Evolutionary conservation across 768 basidiomycete species (phyloP).

Genomic region (Mycena haematopus): DNA sequence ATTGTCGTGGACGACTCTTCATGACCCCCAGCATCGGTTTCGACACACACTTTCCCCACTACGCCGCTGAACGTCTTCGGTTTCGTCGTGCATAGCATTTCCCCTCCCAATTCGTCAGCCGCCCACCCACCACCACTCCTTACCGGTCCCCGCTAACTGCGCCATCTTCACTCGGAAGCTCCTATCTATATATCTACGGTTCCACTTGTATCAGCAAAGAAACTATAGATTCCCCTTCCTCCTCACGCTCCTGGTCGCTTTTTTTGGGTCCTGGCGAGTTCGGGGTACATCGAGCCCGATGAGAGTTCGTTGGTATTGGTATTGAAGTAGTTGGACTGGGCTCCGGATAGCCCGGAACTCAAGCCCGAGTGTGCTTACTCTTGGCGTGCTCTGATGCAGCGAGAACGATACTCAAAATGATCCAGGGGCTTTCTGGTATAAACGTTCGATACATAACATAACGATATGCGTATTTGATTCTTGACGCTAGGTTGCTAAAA

Average conservation of each 20-base stretch:
- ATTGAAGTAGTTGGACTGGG: background rate
- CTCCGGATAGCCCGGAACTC: background rate
- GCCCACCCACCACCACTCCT: conserved; percentile 1
- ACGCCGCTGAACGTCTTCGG: background rate
- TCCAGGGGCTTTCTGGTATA: background rate
- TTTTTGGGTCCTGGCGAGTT: conserved; percentile 3
- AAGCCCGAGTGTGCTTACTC: background rate
- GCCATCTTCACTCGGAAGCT: conserved; percentile 12
- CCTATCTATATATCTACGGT: conserved; percentile 30
- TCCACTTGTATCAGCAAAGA: conserved; percentile 28
- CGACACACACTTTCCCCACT: background rate
- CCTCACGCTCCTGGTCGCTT: background rate
- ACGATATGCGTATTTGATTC: background rate
- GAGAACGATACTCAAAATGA: background rate
- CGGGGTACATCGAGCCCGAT: background rate
- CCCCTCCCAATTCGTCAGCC: background rate
- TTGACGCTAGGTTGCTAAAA: background rate
- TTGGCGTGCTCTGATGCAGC: background rate
- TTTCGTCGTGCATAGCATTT: conserved; percentile 4
- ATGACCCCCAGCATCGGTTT: background rate
- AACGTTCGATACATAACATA: background rate
- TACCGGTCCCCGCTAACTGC: conserved; percentile 20
- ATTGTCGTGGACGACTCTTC: conserved; percentile 25
- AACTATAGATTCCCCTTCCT: conserved; percentile 27
- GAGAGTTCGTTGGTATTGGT: background rate